Base-by-base conservation (phyloP, 2,329 filamentous ascomycete species). In the Alternaria burnsii region DNA sequence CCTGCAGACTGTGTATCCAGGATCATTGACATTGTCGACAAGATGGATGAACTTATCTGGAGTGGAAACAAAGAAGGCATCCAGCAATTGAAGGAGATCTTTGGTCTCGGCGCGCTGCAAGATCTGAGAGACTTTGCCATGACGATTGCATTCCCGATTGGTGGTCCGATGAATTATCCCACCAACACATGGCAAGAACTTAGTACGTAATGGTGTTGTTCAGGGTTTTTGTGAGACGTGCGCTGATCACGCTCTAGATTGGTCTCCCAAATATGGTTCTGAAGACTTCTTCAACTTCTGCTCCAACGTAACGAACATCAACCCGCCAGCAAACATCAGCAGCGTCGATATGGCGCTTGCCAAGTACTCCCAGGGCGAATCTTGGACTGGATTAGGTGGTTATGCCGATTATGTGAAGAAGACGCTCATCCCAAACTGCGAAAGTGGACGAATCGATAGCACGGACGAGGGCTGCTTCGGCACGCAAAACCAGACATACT, bases 141-240 rank as follows among this genome's bases (percentile, higher is more conserved):
- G 62, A 80, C 81, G 0, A 85, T 85, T 58, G 82, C 81, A 1
- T 81, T 80, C 40, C 83, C 83, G 4, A 66, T 83, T 12, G 80
- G 81, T n/a, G 80, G 79, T 0, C 80, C 81, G n/a, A 79, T 84
- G 56, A 79, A 79, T 60, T 86, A 86, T 64, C 80, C 81, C 0
- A 83, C 80, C 0, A 77, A 75, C 24, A 86, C 84, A 5, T 86
- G 84, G 84, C 84, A 86, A 73, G 84, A 86, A 65, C 71, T 86
- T 10, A 84, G 46, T 48, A 48, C 36, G 46, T 48, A 1, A 24
- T 6, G 9, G 4, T 14, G 9, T 9, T 48, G 7, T 9, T 34
- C 2, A 1, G 5, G 5, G 1, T 9, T 0, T 18, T 24, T 12
- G 9, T 16, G 6, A 24, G 16, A 24, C 18, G 36, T 7, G 1